A percentile compares a stretch with the other conserved stretches of the same genome.
phyloP scores from a whole-genome alignment of 1,284 basidiomycete species.

The Apiotrichum mycotoxinovorans region DNA sequence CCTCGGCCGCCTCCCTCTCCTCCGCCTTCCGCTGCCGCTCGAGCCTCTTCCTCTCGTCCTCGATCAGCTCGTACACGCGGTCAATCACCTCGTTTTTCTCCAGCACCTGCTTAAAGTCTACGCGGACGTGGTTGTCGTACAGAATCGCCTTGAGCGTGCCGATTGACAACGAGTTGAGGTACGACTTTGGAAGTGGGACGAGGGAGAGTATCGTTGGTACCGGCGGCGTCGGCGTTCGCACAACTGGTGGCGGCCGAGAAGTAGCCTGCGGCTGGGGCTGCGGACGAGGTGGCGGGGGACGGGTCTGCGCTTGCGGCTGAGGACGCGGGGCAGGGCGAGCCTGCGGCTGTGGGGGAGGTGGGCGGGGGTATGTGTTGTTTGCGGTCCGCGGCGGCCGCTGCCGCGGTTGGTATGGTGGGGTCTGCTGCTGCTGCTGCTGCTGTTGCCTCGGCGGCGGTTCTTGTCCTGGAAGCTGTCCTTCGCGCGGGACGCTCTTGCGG shows the following conservation, averaged over 20 bases:
- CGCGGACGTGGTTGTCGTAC: constrained; percentile 56
- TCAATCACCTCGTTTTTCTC: constrained; percentile 63
- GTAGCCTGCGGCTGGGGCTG: constrained; percentile 13
- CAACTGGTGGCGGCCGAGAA: constrained; percentile 11
- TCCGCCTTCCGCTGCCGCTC: constrained; percentile 48
- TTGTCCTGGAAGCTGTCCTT: not conserved
- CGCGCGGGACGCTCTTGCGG: constrained; percentile 39
- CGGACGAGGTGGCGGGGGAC: not conserved
- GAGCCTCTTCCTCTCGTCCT: constrained; percentile 59
- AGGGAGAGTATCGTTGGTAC: constrained; percentile 62
- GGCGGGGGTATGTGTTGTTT: constrained; percentile 21
- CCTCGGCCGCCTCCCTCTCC: constrained; percentile 32
- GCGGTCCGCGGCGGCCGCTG: constrained; percentile 3
- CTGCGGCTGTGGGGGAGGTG: not conserved
- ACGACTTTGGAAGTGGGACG: constrained; percentile 59
- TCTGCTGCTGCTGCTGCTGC: constrained; percentile 1
- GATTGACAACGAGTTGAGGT: constrained; percentile 61
- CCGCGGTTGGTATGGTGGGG: constrained; percentile 13
- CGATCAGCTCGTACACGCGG: constrained; percentile 62
- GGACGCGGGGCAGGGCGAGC: constrained; percentile 9
- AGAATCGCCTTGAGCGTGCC: constrained; percentile 68
- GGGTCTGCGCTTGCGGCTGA: constrained; percentile 22
- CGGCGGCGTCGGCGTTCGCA: constrained; percentile 27
- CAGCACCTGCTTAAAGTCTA: constrained; percentile 50
- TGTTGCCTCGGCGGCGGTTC: not conserved